Conservation (phyloP, 257 asterid genomes). For the Thymus mandschuricus region DNA sequence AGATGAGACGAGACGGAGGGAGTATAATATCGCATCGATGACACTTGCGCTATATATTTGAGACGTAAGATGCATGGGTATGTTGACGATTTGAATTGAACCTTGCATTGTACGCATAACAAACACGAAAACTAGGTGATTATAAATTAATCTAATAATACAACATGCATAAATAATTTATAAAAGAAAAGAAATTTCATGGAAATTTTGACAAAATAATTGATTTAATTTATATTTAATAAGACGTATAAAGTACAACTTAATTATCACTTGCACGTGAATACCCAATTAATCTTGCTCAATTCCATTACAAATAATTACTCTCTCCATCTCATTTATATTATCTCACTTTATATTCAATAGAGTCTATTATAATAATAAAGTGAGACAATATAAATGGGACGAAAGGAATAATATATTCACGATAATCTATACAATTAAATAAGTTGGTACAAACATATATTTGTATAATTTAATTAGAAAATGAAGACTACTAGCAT, state of each 20-base stretch:
- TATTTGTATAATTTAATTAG: neutral
- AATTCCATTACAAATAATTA: too few relatives aligned
- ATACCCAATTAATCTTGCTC: neutral
- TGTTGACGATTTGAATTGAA: neutral
- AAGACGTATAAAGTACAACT: neutral
- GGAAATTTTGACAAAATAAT: neutral
- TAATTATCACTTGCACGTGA: neutral
- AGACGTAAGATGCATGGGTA: neutral
- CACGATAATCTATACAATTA: neutral
- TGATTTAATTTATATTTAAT: neutral
- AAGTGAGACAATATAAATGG: too few relatives aligned
- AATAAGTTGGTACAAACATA: neutral
- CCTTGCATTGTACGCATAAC: neutral
- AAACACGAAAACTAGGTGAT: too few relatives aligned
- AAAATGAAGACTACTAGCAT: constrained; percentile 1
- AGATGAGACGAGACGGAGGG: too few relatives aligned
- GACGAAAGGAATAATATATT: neutral
- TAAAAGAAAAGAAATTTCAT: neutral
- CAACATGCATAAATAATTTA: neutral
- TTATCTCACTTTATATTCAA: too few relatives aligned
- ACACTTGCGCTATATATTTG: neutral
- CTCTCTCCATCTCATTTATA: too few relatives aligned
- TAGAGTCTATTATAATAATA: too few relatives aligned
- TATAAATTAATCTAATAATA: neutral
- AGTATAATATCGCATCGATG: neutral